phyloP scores from a whole-genome alignment of 192 early-diverging fungal species.

The Coemansia sp. region DNA sequence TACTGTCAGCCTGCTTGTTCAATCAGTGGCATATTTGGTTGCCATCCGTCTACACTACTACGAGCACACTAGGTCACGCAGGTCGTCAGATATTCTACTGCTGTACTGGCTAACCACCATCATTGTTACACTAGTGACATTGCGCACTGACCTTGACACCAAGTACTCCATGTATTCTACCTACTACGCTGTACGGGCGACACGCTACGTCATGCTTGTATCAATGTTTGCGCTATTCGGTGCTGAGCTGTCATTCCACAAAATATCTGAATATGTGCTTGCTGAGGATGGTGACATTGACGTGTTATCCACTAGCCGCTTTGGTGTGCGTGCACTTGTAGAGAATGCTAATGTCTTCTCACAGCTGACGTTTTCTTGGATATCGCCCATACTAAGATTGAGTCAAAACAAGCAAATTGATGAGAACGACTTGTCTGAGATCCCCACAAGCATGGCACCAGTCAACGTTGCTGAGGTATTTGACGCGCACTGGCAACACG shows the following conservation, averaged over 20 bases:
- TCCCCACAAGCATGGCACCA: conserved; percentile 63
- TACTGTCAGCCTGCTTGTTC: conserved; percentile 8
- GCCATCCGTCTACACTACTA: conserved; percentile 15
- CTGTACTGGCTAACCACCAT: conserved; percentile 23
- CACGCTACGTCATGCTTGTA: neutral
- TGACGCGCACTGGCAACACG: conserved; percentile 64
- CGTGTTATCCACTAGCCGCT: neutral
- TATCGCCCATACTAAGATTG: conserved; percentile 75
- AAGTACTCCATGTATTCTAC: too few relatives aligned
- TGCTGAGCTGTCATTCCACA: conserved; percentile 26
- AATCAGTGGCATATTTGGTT: neutral
- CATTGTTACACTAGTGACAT: conserved; percentile 2
- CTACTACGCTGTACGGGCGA: neutral
- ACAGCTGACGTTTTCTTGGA: conserved; percentile 81
- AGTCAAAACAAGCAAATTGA: conserved; percentile 70
- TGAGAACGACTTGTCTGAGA: conserved; percentile 74
- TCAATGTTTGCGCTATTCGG: neutral
- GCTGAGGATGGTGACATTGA: neutral
- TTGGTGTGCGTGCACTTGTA: conserved; percentile 60
- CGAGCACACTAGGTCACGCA: conserved; percentile 18
- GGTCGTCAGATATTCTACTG: conserved; percentile 20
- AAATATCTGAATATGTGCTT: conserved; percentile 10
- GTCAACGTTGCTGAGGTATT: conserved; percentile 63
- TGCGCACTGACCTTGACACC: conserved; percentile 18
- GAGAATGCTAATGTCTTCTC: conserved; percentile 81